Conservation (phyloP, 495 filamentous ascomycete species). For the Neurospora sp. region DNA sequence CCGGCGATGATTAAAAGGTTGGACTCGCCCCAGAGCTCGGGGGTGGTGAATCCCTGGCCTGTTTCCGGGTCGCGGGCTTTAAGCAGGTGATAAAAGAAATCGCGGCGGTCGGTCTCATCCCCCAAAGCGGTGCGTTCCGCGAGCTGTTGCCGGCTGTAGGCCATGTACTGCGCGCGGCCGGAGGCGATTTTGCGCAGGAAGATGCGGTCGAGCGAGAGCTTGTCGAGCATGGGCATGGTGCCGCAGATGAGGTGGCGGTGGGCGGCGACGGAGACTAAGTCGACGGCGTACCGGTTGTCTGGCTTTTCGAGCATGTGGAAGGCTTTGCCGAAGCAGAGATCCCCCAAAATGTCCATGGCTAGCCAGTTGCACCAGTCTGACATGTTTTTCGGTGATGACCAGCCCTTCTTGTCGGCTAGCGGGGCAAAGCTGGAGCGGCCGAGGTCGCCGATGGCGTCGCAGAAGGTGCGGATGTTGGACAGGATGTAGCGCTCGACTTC, state of each 20-base stretch:
- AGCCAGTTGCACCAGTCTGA: constrained; percentile 56
- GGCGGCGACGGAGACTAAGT: constrained; percentile 45
- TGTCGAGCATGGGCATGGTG: constrained; percentile 45
- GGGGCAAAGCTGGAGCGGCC: constrained; percentile 11
- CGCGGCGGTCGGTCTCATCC: constrained; percentile 50
- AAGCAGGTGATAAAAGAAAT: constrained; percentile 53
- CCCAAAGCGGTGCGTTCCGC: constrained; percentile 44
- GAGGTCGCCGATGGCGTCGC: constrained; percentile 34
- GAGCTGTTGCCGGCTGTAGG: constrained; percentile 44
- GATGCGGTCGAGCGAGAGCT: constrained; percentile 45
- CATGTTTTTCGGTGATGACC: constrained; percentile 43
- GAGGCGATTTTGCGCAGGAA: constrained; percentile 48
- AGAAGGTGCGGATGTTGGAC: constrained; percentile 40
- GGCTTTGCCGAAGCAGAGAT: constrained; percentile 59
- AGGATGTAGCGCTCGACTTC: constrained; percentile 50
- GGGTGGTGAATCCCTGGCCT: constrained; percentile 52
- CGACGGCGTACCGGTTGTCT: constrained; percentile 48
- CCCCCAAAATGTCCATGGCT: constrained; percentile 64
- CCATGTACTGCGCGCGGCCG: constrained; percentile 44
- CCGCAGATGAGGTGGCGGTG: constrained; percentile 46
- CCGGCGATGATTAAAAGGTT: constrained; percentile 56
- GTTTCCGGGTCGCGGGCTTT: constrained; percentile 51
- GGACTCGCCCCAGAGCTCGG: constrained; percentile 62
- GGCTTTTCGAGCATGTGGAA: constrained; percentile 60
- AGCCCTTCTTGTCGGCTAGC: constrained; percentile 28